Evolutionary conservation across 2,329 filamentous ascomycete species (phyloP), one percentile per base, ranked within the genome.

Genomic region (Rosellinia necatrix): DNA sequence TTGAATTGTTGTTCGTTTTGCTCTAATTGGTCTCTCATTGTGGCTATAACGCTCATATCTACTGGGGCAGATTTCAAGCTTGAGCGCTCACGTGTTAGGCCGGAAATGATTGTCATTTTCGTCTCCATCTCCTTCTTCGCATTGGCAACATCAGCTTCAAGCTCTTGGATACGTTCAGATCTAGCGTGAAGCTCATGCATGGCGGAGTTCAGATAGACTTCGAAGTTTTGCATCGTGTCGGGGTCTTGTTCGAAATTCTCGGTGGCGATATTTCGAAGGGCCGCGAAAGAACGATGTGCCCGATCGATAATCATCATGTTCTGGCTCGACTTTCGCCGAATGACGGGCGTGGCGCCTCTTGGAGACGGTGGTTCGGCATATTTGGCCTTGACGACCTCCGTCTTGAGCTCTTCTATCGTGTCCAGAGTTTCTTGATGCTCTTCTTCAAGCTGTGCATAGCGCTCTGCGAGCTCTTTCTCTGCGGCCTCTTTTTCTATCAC

Each of bases 61-160:
- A 96, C 87, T 6, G 92, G 89, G 21, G 89, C 89, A 2, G 71
- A 83, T 71, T 93, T 91, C 75, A 97, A 81, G 75, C 92, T 97
- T 3, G 91, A 93, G 56, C 96, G 83, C 74, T 99, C 96, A 50
- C 94, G 88, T 3, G 94, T 96, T 61, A 99, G 80, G 6, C 94
- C 94, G 25, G 91, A 91, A 65, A 99, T 97, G 69, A 99, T 92
- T 25, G 91, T 90, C 79, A 93, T 92, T 82, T 99, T 99, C 60
- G 84, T 87, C 70, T 99, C 94, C 88, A 97, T 96, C 73, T 99
- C 94, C 77, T 92, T 96, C 78, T 91, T 94, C 19, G 92, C 85
- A 3, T 85, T 87, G 22, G 86, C 79, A 53, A 97, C 84, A 64
- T 96, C 93, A 5, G 86, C 86, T 72, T 99, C 94, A 12, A 99